A percentile compares a stretch with the other conserved stretches of the same genome.
Conservation (phyloP, 139 green algal genomes). For the Parachlorella kessleri region DNA sequence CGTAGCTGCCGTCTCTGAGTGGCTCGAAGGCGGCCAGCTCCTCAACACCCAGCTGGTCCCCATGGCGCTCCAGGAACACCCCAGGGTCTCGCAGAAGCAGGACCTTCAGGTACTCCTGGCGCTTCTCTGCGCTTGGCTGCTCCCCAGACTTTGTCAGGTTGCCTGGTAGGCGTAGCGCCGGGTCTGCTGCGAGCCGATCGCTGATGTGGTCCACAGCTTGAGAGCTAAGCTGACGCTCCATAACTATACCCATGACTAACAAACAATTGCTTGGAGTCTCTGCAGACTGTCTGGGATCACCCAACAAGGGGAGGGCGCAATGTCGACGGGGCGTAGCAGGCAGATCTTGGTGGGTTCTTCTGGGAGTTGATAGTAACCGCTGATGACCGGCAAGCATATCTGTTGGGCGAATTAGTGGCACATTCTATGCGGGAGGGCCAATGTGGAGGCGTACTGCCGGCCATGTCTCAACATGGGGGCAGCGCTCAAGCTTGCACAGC, state of each 20-base stretch:
- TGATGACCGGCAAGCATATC: too few relatives aligned
- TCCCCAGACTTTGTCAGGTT: constrained; percentile 3
- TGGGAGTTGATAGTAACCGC: too few relatives aligned
- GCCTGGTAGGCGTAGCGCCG: constrained; percentile 23
- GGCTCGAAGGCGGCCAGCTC: constrained; percentile 50
- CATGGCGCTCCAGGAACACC: constrained; percentile 60
- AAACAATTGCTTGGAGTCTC: too few relatives aligned
- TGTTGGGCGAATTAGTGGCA: too few relatives aligned
- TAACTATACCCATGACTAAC: too few relatives aligned
- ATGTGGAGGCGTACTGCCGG: background rate
- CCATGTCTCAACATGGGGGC: background rate
- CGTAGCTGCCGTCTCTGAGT: constrained; percentile 38
- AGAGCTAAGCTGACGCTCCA: too few relatives aligned
- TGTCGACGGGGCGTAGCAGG: too few relatives aligned
- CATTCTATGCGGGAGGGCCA: too few relatives aligned
- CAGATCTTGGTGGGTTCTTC: too few relatives aligned
- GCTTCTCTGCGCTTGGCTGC: background rate
- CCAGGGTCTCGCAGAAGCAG: constrained; percentile 52
- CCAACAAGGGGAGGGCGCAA: too few relatives aligned
- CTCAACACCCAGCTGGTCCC: constrained; percentile 12
- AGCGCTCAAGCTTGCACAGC: background rate
- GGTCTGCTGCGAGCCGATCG: constrained; percentile 12
- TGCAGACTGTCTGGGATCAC: too few relatives aligned
- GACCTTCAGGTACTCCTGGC: constrained; percentile 35
- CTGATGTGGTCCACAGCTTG: constrained; percentile 4